Evolutionary conservation across 495 filamentous ascomycete genomes (phyloP).

Genomic region (Bacidia rubella): DNA sequence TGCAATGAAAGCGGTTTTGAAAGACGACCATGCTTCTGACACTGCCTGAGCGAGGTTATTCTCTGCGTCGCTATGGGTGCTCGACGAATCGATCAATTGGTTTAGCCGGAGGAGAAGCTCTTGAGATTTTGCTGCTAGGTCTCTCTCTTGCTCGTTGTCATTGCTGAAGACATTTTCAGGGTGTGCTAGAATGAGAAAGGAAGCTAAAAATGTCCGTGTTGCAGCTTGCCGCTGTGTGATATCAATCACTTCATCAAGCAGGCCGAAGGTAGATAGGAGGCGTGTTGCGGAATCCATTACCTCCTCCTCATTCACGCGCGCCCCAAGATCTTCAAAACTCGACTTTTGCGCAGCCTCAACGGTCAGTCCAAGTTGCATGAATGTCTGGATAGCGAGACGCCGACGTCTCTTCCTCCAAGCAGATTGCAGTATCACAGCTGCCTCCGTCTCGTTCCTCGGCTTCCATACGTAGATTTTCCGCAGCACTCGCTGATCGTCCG

Average conservation of each 20-base stretch:
- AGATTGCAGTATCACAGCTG: conserved; percentile 60
- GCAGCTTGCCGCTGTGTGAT: conserved; percentile 63
- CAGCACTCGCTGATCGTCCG: conserved; percentile 39
- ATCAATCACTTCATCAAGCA: conserved; percentile 57
- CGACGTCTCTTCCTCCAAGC: conserved; percentile 56
- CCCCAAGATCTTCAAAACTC: conserved; percentile 69
- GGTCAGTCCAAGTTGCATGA: conserved; percentile 54
- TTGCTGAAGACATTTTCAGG: conserved; percentile 81
- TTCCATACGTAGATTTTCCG: conserved; percentile 26
- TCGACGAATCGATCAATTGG: conserved; percentile 49
- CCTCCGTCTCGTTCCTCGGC: conserved; percentile 47
- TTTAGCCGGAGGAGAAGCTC: conserved; percentile 77
- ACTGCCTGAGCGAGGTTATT: conserved; percentile 49
- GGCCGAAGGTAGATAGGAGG: conserved; percentile 61
- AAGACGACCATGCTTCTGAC: conserved; percentile 61
- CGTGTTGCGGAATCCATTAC: conserved; percentile 57
- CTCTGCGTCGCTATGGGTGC: conserved; percentile 36
- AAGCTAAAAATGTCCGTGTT: conserved; percentile 80
- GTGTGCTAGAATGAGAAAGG: conserved; percentile 85
- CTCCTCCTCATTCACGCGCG: conserved; percentile 58
- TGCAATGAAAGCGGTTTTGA: conserved; percentile 81
- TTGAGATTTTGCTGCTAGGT: conserved; percentile 75
- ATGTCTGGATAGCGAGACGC: conserved; percentile 49
- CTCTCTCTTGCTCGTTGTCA: conserved; percentile 74
- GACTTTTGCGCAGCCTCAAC: conserved; percentile 60